Base-by-base conservation (phyloP, 306 rosid genomes). In the Quercus alba region DNA sequence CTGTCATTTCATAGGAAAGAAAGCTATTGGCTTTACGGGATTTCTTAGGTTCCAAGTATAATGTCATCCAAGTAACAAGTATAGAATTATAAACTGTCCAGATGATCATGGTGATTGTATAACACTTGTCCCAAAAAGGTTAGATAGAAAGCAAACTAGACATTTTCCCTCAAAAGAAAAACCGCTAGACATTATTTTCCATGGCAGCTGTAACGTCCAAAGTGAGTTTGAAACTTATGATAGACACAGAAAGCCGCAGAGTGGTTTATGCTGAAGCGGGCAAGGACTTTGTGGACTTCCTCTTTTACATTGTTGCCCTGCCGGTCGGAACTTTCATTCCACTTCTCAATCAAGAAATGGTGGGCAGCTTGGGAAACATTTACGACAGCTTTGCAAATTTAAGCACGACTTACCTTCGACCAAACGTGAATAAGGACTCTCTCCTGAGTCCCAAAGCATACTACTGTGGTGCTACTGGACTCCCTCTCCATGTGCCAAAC, bases 381-480 rank as follows among this genome's bases (percentile, higher is more conserved):
- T 84, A 84, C 26, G 8, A 72, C 11, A 77, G 87, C 12, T 49
- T 80, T 17, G 79, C 77, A 25, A 73, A 10, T 11, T 52, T 84
- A 0, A 57, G 28, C 15, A 7, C 35, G 4, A 57, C 52, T 6
- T 80, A 76, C 14, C 17, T 80, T 18, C 73, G 63, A 21, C 68
- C 84, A 0, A n/a, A 44, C 4, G 2, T 26, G 3, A 3, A 56
- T 13, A 76, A 76, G 41, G 61, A 33, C 33, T 18, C 3, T 1
- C 54, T 80, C 0, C 58, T 84, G 0, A 33, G 66, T 2, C 84
- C 87, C 5, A 72, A 44, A 1, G 13, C 38, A 62, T 10, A 63
- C n/a, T 2, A 38, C 28, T 23, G 2, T n/a, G 49, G 26, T 13
- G 1, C 12, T 44, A 2, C 66, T n/a, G 2, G 18, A 3, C 44